These are phyloP conservation scores for Hypoxylon sp. DNA, from an alignment of 2,329 filamentous ascomycete genomes.

Conservation along the genomic window DNA sequence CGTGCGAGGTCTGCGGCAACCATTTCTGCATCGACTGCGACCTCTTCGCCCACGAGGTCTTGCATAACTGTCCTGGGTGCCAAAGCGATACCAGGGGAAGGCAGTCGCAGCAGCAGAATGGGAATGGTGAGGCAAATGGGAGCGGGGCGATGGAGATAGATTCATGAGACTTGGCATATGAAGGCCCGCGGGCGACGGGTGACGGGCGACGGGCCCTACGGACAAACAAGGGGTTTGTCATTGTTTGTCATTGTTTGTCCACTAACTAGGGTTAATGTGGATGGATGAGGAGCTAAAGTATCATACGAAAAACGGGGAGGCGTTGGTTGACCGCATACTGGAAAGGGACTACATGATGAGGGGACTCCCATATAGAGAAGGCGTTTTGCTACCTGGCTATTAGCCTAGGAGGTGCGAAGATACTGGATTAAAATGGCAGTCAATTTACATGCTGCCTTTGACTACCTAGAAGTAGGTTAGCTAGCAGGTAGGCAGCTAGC, in stretches of 20 bases:
- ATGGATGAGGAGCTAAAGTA: constrained; percentile 1
- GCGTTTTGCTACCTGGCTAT: background rate
- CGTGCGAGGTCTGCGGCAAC: constrained; percentile 84
- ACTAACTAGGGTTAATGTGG: background rate
- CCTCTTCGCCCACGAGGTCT: constrained; percentile 90
- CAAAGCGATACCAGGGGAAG: constrained; percentile 62
- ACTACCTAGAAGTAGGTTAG: background rate
- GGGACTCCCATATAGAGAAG: constrained; percentile 13
- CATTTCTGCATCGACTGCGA: constrained; percentile 99
- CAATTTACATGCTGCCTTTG: background rate
- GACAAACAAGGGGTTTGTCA: background rate
- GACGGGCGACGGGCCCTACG: background rate
- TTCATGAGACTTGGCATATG: constrained; percentile 42
- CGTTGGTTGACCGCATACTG: constrained; percentile 26
- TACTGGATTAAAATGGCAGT: background rate
- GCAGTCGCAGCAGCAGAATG: constrained; percentile 22
- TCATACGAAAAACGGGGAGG: constrained; percentile 16
- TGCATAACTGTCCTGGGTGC: constrained; percentile 97
- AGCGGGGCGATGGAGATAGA: constrained; percentile 62
- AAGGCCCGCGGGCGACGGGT: background rate
- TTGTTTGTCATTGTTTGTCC: background rate
- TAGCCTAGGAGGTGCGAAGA: background rate
- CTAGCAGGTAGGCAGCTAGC: background rate
- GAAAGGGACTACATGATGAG: constrained; percentile 12
- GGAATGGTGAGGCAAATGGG: constrained; percentile 29